A percentile compares a stretch with the other conserved stretches of the same genome.
Evolutionary conservation across 371 early-diverging fungal species (phyloP).

Genomic region (Mortierella sp.): DNA sequence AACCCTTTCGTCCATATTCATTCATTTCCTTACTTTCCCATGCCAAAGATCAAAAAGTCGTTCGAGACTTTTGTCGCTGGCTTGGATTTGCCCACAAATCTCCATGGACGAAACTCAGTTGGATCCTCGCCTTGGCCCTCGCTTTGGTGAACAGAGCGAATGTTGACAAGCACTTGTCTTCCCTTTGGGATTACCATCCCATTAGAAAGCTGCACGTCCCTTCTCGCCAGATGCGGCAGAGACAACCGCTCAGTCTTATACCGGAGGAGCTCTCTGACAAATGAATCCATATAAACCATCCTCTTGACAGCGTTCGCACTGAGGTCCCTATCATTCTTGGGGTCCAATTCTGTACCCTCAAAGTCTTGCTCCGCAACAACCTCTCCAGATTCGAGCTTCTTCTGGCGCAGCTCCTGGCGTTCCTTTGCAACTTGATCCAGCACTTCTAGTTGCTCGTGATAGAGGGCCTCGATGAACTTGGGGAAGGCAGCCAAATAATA

Average conservation of each 20-base stretch:
- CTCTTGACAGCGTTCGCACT: conserved; percentile 50
- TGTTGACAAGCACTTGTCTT: conserved; percentile 28
- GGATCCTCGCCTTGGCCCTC: conserved; percentile 36
- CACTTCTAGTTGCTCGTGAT: conserved; percentile 59
- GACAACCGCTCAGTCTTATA: conserved; percentile 29
- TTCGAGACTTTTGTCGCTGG: conserved; percentile 55
- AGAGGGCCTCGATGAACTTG: conserved; percentile 54
- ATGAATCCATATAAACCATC: conserved; percentile 64
- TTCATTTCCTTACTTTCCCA: conserved; percentile 59
- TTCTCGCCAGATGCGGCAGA: conserved; percentile 50
- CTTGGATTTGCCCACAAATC: conserved; percentile 60
- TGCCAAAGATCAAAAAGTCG: conserved; percentile 64
- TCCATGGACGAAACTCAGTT: conserved; percentile 59
- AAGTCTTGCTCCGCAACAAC: conserved; percentile 10
- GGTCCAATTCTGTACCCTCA: conserved; percentile 35
- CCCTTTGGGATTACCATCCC: conserved; percentile 62
- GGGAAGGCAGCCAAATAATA: conserved; percentile 62
- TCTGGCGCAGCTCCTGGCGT: conserved; percentile 21
- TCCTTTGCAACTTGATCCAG: conserved; percentile 28
- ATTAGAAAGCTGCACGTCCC: conserved; percentile 54
- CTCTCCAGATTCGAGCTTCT: conserved; percentile 10
- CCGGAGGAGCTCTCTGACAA: conserved; percentile 62
- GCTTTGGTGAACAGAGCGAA: conserved; percentile 30
- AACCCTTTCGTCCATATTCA: not conserved
- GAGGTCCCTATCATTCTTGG: conserved; percentile 35